These are phyloP conservation scores for Plasmodium gallinaceum DNA, from an alignment of 169 alveolate species.

Conservation along the genomic window DNA sequence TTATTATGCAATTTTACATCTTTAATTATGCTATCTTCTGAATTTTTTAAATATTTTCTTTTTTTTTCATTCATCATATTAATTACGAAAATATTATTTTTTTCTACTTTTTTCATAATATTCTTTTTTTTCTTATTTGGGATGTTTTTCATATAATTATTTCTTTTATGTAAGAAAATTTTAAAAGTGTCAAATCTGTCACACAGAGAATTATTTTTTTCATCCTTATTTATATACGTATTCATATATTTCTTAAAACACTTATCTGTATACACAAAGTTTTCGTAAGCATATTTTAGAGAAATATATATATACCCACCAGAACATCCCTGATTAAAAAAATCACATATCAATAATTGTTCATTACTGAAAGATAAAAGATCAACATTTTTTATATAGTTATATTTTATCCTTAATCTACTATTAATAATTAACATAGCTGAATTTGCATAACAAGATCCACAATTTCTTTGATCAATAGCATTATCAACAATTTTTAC, in stretches of 20 bases:
- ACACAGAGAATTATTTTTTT: conserved; percentile 36
- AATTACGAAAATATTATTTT: neutral
- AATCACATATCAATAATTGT: conserved; percentile 47
- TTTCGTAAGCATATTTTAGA: conserved; percentile 74
- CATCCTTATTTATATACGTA: neutral
- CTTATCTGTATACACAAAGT: conserved; percentile 44
- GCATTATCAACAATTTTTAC: conserved; percentile 62
- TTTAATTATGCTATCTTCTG: neutral
- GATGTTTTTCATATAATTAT: no score
- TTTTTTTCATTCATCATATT: neutral
- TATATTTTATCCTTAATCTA: conserved; percentile 65
- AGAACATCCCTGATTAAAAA: conserved; percentile 68
- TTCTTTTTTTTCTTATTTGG: no score
- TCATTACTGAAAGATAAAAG: conserved; percentile 39
- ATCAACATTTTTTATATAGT: conserved; percentile 57
- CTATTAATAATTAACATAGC: conserved; percentile 58
- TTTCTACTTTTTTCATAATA: neutral
- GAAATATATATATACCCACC: conserved; percentile 72
- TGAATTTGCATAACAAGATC: conserved; percentile 74
- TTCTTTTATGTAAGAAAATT: conserved; percentile 9
- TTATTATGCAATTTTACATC: neutral
- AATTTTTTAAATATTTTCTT: neutral
- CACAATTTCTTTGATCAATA: conserved; percentile 65
- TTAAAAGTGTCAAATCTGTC: conserved; percentile 62
- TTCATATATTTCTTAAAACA: conserved; percentile 42